Base-by-base conservation (phyloP, 176 grass and related monocot species). In the Bonia amplexicaulis region DNA sequence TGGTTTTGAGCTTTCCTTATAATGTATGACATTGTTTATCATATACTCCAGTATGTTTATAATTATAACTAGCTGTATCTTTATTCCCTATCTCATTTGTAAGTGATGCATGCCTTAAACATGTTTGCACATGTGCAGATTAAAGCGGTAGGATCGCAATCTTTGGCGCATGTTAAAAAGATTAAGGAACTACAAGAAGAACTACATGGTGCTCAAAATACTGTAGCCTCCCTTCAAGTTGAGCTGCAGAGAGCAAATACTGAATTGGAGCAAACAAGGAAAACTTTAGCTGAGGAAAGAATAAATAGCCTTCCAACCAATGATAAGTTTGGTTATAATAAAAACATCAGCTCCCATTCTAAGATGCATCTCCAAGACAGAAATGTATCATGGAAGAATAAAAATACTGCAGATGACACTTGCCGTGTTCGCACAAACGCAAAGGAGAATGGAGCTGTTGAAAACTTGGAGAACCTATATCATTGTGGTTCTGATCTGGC, bases 101-200 rank as follows among this genome's bases (percentile, higher is more conserved):
- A 87, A 90, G 63, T 66, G 55, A 74, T 77, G 35, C 48, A 69
- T 84, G 82, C 15, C 58, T 75, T 15, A 73, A 90, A 61, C 47
- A 68, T 87, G 44, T 73, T 67, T 58, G 76, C 9, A 25, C 48
- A 12, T 88, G 63, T 90, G 33, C 87, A 98, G 96, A 89, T 96
- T 66, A 90, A 90, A 85, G 81, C 91, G 66, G 83, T 79, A 74
- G 93, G 91, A 82, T 81, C 81, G 2, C 86, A 73, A 87, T 87
- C 90, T 27, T 61, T 71, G 44, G 81, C 55, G 29, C 84, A 94
- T 78, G 90, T 88, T 63, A 86, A 77, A 85, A 95, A 71, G 83
- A 91, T 94, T 79, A 92, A 77, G 80, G 86, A 94, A 85, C 96
- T 94, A 52, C 85, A 99, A 83, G 90, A 84, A 10, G 85, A 88